Base-by-base conservation (phyloP, 2,329 filamentous ascomycete species). In the Fonsecaea erecta region DNA sequence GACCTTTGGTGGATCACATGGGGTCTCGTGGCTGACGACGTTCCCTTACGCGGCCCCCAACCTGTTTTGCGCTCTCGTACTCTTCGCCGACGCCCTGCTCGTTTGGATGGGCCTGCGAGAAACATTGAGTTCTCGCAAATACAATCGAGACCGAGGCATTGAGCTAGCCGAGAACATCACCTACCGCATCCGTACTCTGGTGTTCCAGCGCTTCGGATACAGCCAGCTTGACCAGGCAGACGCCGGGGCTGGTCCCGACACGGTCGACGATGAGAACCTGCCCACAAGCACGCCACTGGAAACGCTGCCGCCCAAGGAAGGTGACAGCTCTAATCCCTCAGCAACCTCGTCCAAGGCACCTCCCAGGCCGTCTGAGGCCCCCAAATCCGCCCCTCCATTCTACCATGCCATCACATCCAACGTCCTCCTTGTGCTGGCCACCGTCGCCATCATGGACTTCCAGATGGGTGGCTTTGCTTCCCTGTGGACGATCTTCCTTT, bases 401-500 rank as follows among this genome's bases (percentile, higher is more conserved):
- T 75, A 77, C 30, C 76, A 78, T 26, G 83, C 85, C 53, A 84
- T 84, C 82, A 86, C 83, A 1, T 76, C 80, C 59, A 86, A 86
- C 66, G 83, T 85, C 11, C 72, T 85, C 65, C 83, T 79, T 75
- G 84, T 83, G 2, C 76, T 92, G 6, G 73, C 89, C 60, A 86
- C 86, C 28, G 86, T 88, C 70, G 87, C 87, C 7, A 86, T 91
- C 68, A 88, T 90, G 75, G 88, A 90, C 74, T 89, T 92, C 72
- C 89, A 92, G 76, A 83, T 92, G 76, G 78, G 78, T 67, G 89
- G 89, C 30, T 93, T 92, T 79, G 89, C 91, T 74, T 88, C 88
- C 18, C 83, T 93, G 24, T 92, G 89, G 88, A 88, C 90, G 56
- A 84, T 92, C 53, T 93, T 93, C 78, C 84, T 93, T 52, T 92